phyloP scores from a whole-genome alignment of 2,329 filamentous ascomycete genomes.

The Stagonosporopsis cucurbitacearum region DNA sequence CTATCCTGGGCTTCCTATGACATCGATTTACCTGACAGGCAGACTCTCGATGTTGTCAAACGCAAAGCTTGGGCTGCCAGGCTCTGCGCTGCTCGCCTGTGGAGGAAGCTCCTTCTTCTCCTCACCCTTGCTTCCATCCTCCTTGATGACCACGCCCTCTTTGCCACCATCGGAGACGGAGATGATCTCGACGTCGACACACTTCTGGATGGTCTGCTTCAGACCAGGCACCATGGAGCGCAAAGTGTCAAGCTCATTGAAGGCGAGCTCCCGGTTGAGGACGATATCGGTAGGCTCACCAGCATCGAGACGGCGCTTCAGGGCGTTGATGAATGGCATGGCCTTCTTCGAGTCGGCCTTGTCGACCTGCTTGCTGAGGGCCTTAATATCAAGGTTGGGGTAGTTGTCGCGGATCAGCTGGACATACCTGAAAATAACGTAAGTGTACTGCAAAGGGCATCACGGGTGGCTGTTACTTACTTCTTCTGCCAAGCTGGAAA shows the following conservation, averaged over 20 bases:
- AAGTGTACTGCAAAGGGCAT: background rate
- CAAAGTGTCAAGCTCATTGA: slow-evolving; percentile 81
- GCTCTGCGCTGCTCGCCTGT: slow-evolving; percentile 75
- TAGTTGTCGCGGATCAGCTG: slow-evolving; percentile 39
- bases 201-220: slow-evolving; percentile 74
- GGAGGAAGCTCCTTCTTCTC: slow-evolving; percentile 64
- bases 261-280: slow-evolving; percentile 82
- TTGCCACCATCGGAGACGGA: slow-evolving; percentile 74
- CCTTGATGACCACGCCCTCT: slow-evolving; percentile 62
- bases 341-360: slow-evolving; percentile 97
- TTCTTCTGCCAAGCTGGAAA: slow-evolving; percentile 93
- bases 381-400: slow-evolving; percentile 76
- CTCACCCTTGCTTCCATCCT: slow-evolving; percentile 63
- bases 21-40: slow-evolving; percentile 26
- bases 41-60: slow-evolving; percentile 75
- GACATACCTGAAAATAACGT: slow-evolving; percentile 34
- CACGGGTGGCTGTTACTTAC: slow-evolving; percentile 63
- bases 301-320: slow-evolving; percentile 80
- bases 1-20: background rate
- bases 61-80: slow-evolving; percentile 79
- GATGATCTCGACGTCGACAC: slow-evolving; percentile 74
- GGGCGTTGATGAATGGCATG: slow-evolving; percentile 90
- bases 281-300: slow-evolving; percentile 72
- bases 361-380: slow-evolving; percentile 75
- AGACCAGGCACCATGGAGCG: slow-evolving; percentile 79